Percentiles rank a stretch among this genome's conserved stretches.
phyloP scores from a whole-genome alignment of 2,329 filamentous ascomycete species.

The Ilyonectria mors-panacis region DNA sequence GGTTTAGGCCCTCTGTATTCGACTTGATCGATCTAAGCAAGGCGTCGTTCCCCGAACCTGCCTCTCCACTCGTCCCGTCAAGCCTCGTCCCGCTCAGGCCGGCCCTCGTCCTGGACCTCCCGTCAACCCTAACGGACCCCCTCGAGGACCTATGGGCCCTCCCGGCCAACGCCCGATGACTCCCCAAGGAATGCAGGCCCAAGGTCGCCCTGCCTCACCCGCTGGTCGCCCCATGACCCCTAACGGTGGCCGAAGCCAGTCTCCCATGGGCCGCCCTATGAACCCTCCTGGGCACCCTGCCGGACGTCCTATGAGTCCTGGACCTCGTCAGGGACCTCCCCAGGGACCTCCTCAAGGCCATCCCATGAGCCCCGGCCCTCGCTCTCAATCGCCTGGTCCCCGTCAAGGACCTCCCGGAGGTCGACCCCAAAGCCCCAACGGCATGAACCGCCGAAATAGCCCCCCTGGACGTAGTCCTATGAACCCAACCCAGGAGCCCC shows the following conservation, averaged over 20 bases:
- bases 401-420: slow-evolving; percentile 46
- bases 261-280: slow-evolving; percentile 54
- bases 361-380: slow-evolving; percentile 58
- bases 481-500: slow-evolving; percentile 57
- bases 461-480: slow-evolving; percentile 64
- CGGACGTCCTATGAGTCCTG: slow-evolving; percentile 53
- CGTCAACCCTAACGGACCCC: slow-evolving; percentile 57
- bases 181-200: slow-evolving; percentile 45
- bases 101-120: slow-evolving; percentile 67
- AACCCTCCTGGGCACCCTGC: slow-evolving; percentile 41
- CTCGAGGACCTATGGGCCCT: slow-evolving; percentile 39
- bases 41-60: slow-evolving; percentile 96
- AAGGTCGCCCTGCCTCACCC: slow-evolving; percentile 57
- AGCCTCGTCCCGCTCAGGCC: slow-evolving; percentile 76
- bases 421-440: slow-evolving; percentile 60
- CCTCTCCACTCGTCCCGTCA: slow-evolving; percentile 91
- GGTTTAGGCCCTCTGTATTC: slow-evolving; percentile 85
- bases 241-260: slow-evolving; percentile 50
- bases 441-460: slow-evolving; percentile 58
- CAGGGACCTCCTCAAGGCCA: slow-evolving; percentile 47
- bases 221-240: slow-evolving; percentile 48
- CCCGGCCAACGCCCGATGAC: slow-evolving; percentile 41
- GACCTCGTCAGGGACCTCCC: slow-evolving; percentile 55
- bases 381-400: slow-evolving; percentile 44
- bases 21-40: slow-evolving; percentile 90